These are phyloP conservation scores for Fallopia convolvulus DNA, from an alignment of 148 eudicot species.

Conservation along the genomic window DNA sequence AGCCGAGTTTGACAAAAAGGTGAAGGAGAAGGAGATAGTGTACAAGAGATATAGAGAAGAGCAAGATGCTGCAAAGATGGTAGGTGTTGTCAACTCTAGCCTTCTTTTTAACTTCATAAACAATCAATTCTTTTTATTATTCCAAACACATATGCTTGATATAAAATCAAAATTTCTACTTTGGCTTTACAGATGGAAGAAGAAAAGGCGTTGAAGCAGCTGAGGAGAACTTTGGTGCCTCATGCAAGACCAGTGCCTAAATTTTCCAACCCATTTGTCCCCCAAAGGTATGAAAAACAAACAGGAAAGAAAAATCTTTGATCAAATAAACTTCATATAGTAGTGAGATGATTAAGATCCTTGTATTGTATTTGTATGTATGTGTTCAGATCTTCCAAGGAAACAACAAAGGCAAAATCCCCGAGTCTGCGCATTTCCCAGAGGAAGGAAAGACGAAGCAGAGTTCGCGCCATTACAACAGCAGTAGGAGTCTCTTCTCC, in stretches of 20 bases:
- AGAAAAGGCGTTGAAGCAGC: conserved; percentile 89
- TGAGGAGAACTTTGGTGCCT: conserved; percentile 79
- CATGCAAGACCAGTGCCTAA: conserved; percentile 90
- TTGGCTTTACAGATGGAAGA: conserved; percentile 67
- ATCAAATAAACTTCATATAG: no score
- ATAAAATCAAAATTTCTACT: not conserved
- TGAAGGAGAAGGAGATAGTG: conserved; percentile 75
- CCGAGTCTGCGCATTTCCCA: conserved; percentile 49
- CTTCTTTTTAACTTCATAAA: no score
- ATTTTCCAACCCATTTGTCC: conserved; percentile 61
- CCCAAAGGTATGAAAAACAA: conserved; percentile 53
- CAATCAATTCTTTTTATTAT: not conserved
- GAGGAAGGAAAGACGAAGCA: conserved; percentile 40
- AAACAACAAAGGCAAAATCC: conserved; percentile 58
- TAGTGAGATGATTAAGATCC: not conserved
- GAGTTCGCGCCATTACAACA: not conserved
- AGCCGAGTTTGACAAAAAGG: conserved; percentile 80
- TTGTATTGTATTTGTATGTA: no score
- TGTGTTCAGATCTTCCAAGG: conserved; percentile 48
- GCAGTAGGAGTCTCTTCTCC: not conserved
- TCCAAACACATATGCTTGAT: no score
- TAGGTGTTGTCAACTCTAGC: conserved; percentile 10
- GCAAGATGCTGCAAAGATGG: conserved; percentile 79
- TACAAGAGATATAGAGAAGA: conserved; percentile 92
- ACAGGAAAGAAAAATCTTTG: no score